Evolutionary conservation across 106 monocot species (phyloP), one percentile per base, ranked within the genome.

Genomic region (Phalaenopsis aphrodite): DNA sequence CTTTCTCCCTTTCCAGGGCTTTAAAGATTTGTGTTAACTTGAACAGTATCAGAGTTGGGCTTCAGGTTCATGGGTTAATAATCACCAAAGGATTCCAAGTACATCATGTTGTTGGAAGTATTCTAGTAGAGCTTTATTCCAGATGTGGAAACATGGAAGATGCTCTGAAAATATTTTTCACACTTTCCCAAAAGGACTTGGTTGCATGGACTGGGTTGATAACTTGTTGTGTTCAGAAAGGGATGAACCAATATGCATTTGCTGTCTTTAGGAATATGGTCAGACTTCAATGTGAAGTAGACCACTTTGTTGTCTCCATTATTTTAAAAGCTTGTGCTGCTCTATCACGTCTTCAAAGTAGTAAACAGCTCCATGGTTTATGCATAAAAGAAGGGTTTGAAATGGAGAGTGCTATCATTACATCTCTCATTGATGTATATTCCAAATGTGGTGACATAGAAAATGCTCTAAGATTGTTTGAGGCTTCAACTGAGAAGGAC

Each of bases 391-490:
- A 30, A 19, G 88, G 91, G 23, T 85, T 84, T 56, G 88, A 85
- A 42, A 76, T 71, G 15, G 91, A 91, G 56, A 81, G 42, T 21
- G 77, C 85, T 36, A 82, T 74, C 21, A 47, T 65, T 79, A 81
- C 89, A 56, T 91, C 91, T 17, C 87, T 94, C 39, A 85, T 89
- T 52, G 94, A 91, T 47, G 79, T 90, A 88, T 91, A 94, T 66
- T 87, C 91, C 36, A 94, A 94, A 82, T 85, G 89, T 71, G 94
- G 94, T 8, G 79, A 87, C 36, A 89, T 89, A 37, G 88, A 90
- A 3, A 79, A 83, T 58, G 83, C 79, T 41, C 81, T 90, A 37
- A 52, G 18, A 66, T 57, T 91, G 19, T 91, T 94, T 69, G 39
- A 39, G 37, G 55, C 71, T 80, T 77, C 57, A 38, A 46, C n/a